Percentiles rank a stretch among this genome's conserved stretches.
Conservation (phyloP, 2,329 filamentous ascomycete species). For the Calonectria pseudoreteaudii region DNA sequence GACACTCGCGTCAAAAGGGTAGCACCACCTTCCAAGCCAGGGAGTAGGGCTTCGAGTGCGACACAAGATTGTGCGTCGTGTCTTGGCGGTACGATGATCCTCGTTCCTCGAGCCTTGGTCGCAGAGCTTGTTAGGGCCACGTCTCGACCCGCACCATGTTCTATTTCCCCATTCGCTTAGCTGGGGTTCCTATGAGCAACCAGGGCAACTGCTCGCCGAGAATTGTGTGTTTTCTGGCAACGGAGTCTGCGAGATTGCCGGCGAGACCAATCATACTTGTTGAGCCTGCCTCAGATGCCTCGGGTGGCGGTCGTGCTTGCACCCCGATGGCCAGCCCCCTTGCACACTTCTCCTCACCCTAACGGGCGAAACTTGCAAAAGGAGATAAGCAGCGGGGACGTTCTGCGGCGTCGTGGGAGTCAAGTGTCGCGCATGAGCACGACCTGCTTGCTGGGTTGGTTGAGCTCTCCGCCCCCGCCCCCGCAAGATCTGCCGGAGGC, state of each 20-base stretch:
- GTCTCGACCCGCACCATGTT: slow-evolving; percentile 2
- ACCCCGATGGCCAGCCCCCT: neutral
- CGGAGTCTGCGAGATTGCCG: slow-evolving; percentile 4
- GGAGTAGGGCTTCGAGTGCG: slow-evolving; percentile 14
- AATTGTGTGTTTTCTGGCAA: neutral
- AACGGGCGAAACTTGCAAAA: slow-evolving; percentile 2
- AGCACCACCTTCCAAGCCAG: slow-evolving; percentile 24
- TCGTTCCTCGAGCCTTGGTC: slow-evolving; percentile 3
- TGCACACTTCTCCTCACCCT: slow-evolving; percentile 4
- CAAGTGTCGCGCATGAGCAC: slow-evolving; percentile 1
- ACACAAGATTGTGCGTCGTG: slow-evolving; percentile 1
- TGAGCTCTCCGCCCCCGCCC: slow-evolving; percentile 22
- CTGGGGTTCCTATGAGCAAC: neutral
- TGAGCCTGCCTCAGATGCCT: slow-evolving; percentile 31
- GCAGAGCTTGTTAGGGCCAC: slow-evolving; percentile 1
- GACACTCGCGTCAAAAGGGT: slow-evolving; percentile 17
- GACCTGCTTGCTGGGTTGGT: slow-evolving; percentile 4
- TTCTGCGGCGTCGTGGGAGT: neutral
- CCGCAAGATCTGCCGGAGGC: slow-evolving; percentile 41
- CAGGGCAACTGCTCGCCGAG: neutral
- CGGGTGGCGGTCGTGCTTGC: slow-evolving; percentile 37
- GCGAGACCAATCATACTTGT: slow-evolving; percentile 34
- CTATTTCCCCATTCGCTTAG: neutral
- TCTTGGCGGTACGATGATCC: neutral
- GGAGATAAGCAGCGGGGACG: slow-evolving; percentile 8